These are phyloP conservation scores for Tetraselmis chui DNA, from an alignment of 139 green algal genomes.

Conservation along the genomic window DNA sequence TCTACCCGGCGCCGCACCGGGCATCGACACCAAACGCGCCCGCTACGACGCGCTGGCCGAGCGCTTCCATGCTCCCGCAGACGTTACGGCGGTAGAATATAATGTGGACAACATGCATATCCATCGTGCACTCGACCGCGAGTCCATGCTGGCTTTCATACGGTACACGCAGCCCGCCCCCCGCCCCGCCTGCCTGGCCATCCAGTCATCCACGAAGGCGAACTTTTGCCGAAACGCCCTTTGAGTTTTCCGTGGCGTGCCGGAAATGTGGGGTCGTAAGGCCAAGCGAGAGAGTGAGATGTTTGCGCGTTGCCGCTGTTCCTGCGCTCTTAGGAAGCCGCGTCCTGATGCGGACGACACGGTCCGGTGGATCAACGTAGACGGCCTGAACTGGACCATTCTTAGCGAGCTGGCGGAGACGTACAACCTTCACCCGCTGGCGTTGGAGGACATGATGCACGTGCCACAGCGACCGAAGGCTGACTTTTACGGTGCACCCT, in stretches of 20 bases:
- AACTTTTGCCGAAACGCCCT: too few species aligned
- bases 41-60: background rate
- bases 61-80: background rate
- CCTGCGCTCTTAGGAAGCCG: background rate
- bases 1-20: background rate
- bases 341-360: background rate
- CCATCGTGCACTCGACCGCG: background rate
- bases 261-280: too few species aligned
- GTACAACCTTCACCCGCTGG: slow-evolving; percentile 18
- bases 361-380: background rate
- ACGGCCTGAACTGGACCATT: slow-evolving; percentile 19
- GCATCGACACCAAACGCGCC: background rate
- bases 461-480: slow-evolving; percentile 22
- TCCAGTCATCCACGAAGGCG: too few species aligned
- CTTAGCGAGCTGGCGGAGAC: slow-evolving; percentile 10
- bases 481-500: slow-evolving; percentile 9
- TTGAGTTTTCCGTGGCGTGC: too few species aligned
- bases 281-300: too few species aligned
- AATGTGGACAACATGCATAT: background rate
- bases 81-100: background rate
- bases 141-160: background rate
- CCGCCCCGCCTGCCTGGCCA: too few species aligned
- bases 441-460: slow-evolving; percentile 22
- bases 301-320: too few species aligned
- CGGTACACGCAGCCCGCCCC: too few species aligned